phyloP scores from a whole-genome alignment of 2,329 filamentous ascomycete species.

The Alternaria incomplexa region DNA sequence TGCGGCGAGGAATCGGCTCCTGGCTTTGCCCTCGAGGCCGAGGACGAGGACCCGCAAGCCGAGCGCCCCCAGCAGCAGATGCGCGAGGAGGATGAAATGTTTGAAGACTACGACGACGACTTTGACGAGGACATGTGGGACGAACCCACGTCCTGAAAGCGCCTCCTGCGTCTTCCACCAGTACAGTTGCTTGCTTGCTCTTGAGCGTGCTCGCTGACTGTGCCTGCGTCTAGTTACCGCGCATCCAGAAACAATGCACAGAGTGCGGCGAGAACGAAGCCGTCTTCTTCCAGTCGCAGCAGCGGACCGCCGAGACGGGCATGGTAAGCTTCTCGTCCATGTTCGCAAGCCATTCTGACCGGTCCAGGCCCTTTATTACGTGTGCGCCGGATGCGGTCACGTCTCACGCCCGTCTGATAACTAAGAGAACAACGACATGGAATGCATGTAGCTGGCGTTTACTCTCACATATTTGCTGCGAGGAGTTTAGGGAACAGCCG shows the following conservation, averaged over 20 bases:
- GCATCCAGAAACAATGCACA: constrained; percentile 84
- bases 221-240: constrained; percentile 74
- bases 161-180: constrained; percentile 19
- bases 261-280: constrained; percentile 85
- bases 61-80: constrained; percentile 26
- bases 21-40: constrained; percentile 54
- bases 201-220: constrained; percentile 48
- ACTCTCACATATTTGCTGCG: constrained; percentile 26
- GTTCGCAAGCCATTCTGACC: constrained; percentile 15
- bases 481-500: constrained; percentile 34
- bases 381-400: constrained; percentile 91
- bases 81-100: constrained; percentile 11
- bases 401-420: constrained; percentile 65
- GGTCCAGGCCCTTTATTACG: constrained; percentile 61
- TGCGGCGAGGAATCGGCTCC: constrained; percentile 57
- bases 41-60: constrained; percentile 41
- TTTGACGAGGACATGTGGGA: constrained; percentile 40
- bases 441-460: constrained; percentile 44
- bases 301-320: constrained; percentile 94
- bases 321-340: constrained; percentile 70
- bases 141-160: constrained; percentile 38
- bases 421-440: constrained; percentile 13
- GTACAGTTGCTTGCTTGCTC: constrained; percentile 44
- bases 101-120: constrained; percentile 29
- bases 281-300: constrained; percentile 98